phyloP scores from a whole-genome alignment of 768 basidiomycete species.

The Termitomyces sp. region DNA sequence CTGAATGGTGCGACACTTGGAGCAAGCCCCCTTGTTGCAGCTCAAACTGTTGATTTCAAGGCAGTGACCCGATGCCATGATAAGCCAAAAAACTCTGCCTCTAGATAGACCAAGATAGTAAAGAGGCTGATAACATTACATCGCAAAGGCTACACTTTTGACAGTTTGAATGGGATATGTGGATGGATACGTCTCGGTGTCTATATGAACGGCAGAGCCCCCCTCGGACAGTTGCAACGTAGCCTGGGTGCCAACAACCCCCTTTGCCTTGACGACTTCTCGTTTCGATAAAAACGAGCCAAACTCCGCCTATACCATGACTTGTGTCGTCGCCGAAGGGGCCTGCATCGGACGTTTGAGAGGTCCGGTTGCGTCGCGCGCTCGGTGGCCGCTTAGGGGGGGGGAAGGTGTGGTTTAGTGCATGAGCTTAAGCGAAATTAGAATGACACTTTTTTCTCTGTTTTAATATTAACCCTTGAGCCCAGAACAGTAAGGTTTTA shows the following conservation, averaged over 20 bases:
- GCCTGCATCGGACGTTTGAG: background rate
- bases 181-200: background rate
- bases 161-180: background rate
- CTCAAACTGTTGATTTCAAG: constrained; percentile 1
- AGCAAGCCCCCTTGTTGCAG: constrained; percentile 8
- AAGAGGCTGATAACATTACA: background rate
- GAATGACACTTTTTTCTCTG: background rate
- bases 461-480: background rate
- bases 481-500: background rate
- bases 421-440: background rate
- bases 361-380: background rate
- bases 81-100: background rate
- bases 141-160: background rate
- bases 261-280: background rate
- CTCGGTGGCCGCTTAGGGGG: background rate
- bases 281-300: constrained; percentile 1
- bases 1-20: background rate
- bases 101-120: constrained; percentile 4
- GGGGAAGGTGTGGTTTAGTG: too few relatives aligned
- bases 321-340: background rate
- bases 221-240: background rate
- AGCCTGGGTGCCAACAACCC: background rate
- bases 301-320: background rate
- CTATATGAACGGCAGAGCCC: background rate
- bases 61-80: constrained; percentile 10